phyloP scores from a whole-genome alignment of 768 basidiomycete genomes.

The Suillus brevipes region DNA sequence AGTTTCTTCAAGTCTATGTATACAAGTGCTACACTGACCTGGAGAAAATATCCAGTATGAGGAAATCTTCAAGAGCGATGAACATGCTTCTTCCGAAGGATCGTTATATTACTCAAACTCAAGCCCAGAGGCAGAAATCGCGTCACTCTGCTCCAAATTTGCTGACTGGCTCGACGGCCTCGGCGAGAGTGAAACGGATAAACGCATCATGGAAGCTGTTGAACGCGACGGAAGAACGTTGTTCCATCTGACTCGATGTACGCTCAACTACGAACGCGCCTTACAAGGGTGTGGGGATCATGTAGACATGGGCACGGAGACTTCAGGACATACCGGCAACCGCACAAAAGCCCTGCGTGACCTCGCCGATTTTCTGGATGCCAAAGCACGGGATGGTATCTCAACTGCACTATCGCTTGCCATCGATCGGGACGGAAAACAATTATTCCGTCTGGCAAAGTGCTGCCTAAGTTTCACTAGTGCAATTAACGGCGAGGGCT shows the following conservation, averaged over 20 bases:
- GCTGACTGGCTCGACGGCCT: background rate
- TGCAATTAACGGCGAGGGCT: conserved; percentile 13
- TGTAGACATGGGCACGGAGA: background rate
- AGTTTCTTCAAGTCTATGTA: background rate
- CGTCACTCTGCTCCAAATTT: background rate
- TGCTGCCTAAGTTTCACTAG: conserved; percentile 24
- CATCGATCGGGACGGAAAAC: conserved; percentile 24
- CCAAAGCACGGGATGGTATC: conserved; percentile 12
- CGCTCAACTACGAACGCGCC: conserved; percentile 20
- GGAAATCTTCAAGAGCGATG: background rate
- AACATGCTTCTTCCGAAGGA: too few relatives aligned
- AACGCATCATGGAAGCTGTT: conserved; percentile 15
- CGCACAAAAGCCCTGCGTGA: conserved; percentile 17
- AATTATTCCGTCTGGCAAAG: conserved; percentile 20
- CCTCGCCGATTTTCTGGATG: conserved; percentile 18
- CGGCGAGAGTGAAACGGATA: background rate
- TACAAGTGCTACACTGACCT: background rate
- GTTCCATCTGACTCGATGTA: conserved; percentile 19
- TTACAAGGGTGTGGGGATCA: conserved; percentile 13
- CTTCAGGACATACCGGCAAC: conserved; percentile 1
- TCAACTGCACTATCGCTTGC: conserved; percentile 19
- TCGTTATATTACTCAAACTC: background rate
- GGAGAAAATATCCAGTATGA: background rate
- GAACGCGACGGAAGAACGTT: conserved; percentile 23
- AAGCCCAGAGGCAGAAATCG: background rate